Percentiles rank a stretch among this genome's conserved stretches.
phyloP scores from a whole-genome alignment of 1,284 basidiomycete species.

The Takashimella tepidaria region DNA sequence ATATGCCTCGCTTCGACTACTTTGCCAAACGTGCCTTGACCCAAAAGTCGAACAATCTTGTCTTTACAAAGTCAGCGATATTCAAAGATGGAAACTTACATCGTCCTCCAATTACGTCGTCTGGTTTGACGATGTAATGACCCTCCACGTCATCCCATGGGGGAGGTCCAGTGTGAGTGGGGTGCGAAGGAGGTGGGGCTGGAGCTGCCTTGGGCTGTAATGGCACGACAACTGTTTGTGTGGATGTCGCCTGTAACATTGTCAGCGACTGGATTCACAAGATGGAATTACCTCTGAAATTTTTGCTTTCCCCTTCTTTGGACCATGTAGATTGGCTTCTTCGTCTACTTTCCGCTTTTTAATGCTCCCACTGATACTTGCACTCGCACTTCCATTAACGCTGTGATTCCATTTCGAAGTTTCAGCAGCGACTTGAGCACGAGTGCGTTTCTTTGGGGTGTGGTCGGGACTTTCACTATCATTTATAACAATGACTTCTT shows the following conservation, averaged over 20 bases:
- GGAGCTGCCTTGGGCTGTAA: conserved; percentile 5
- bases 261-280: background rate
- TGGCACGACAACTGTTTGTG: conserved; percentile 9
- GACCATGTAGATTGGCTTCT: conserved; percentile 15
- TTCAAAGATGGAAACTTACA: conserved; percentile 54
- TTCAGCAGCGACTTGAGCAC: conserved; percentile 33
- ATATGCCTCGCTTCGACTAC: conserved; percentile 91
- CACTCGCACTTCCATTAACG: background rate
- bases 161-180: conserved; percentile 45
- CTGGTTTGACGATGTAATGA: conserved; percentile 85
- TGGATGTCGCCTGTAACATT: conserved; percentile 5
- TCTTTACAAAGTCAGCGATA: conserved; percentile 52
- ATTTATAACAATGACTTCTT: conserved; percentile 45
- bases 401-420: conserved; percentile 8
- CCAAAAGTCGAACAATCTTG: conserved; percentile 81
- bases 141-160: conserved; percentile 88
- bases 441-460: conserved; percentile 37
- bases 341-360: conserved; percentile 40
- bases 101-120: conserved; percentile 75
- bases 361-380: conserved; percentile 3
- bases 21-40: conserved; percentile 98
- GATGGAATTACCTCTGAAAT: conserved; percentile 16
- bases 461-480: conserved; percentile 28
- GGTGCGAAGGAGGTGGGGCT: background rate
- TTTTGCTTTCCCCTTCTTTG: conserved; percentile 35